phyloP scores from a whole-genome alignment of 1,284 basidiomycete genomes.

The Heterobasidion parviporum region DNA sequence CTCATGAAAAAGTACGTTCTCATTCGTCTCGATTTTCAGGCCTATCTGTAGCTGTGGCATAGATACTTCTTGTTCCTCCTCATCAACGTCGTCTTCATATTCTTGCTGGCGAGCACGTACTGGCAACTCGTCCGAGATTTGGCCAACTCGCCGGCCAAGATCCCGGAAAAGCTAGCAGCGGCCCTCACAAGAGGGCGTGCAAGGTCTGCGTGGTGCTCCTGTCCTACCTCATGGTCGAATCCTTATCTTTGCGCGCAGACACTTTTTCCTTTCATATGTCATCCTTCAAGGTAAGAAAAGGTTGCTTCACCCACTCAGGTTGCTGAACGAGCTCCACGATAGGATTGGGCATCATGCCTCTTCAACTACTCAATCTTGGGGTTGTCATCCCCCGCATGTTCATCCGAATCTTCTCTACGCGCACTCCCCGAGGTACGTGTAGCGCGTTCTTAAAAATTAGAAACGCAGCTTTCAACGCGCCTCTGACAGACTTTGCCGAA shows the following conservation, averaged over 20 bases:
- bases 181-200: conserved; percentile 72
- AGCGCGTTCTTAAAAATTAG: too few species aligned
- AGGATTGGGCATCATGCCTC: conserved; percentile 90
- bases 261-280: conserved; percentile 95
- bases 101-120: conserved; percentile 85
- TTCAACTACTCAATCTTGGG: conserved; percentile 88
- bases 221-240: conserved; percentile 3
- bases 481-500: conserved; percentile 76
- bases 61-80: conserved; percentile 94
- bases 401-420: conserved; percentile 64
- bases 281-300: conserved; percentile 72
- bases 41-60: not conserved
- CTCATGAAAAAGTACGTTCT: conserved; percentile 76
- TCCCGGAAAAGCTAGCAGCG: conserved; percentile 83
- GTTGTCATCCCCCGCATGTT: conserved; percentile 73
- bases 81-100: conserved; percentile 93
- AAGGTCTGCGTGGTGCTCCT: conserved; percentile 30
- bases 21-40: not conserved
- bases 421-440: conserved; percentile 82
- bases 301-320: not conserved
- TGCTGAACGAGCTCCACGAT: not conserved
- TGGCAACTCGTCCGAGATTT: conserved; percentile 84
- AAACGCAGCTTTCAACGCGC: not conserved
- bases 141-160: conserved; percentile 80
- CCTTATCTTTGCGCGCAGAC: conserved; percentile 34